Evolutionary conservation across 306 rosid genomes (phyloP).

Genomic region (Quercus gilva): DNA sequence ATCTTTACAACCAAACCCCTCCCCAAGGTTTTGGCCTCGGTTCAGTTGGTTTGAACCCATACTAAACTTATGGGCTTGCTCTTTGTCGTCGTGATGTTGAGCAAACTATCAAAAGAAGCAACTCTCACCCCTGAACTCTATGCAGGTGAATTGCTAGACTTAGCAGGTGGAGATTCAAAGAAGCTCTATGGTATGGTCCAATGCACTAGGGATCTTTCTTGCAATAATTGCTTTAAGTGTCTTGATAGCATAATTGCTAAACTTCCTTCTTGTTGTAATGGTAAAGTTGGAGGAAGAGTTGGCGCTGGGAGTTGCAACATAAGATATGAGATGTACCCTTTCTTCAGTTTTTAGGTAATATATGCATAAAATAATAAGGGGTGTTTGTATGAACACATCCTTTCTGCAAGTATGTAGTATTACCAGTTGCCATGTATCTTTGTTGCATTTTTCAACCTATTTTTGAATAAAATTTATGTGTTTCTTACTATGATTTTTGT

Average conservation of each 20-base stretch:
- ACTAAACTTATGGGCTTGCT: not conserved
- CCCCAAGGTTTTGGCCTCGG: not conserved
- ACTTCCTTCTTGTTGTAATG: not conserved
- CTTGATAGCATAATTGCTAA: not conserved
- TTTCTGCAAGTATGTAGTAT: too few relatives aligned
- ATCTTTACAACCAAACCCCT: not conserved
- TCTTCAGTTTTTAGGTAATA: too few relatives aligned
- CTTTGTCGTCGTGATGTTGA: not conserved
- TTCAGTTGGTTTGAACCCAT: not conserved
- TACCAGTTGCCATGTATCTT: too few relatives aligned
- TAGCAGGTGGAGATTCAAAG: not conserved
- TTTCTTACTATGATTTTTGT: too few relatives aligned
- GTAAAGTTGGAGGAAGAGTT: not conserved
- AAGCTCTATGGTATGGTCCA: not conserved
- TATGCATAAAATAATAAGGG: too few relatives aligned
- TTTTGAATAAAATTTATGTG: too few relatives aligned
- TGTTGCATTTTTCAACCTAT: too few relatives aligned
- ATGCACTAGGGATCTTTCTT: not conserved
- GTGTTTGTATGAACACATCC: too few relatives aligned
- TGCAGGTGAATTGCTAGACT: not conserved
- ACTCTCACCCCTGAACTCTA: not conserved
- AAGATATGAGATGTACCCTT: not conserved
- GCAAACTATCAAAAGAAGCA: not conserved
- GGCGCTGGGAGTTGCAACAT: not conserved
- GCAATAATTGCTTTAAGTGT: not conserved